Conservation (phyloP, 1,284 basidiomycete species). For the Sporisorium reilianum region DNA sequence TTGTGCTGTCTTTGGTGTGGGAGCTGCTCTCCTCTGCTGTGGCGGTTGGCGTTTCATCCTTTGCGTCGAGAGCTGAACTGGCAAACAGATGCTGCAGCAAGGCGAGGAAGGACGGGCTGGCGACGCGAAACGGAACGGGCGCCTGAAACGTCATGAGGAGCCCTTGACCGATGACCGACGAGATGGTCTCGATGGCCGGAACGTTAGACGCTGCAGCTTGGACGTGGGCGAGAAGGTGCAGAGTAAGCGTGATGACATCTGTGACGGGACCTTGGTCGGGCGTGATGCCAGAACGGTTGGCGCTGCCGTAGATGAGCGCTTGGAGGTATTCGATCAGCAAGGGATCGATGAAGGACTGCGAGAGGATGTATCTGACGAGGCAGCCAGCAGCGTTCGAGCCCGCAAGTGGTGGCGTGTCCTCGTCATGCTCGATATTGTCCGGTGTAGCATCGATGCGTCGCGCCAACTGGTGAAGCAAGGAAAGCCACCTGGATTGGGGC, state of each 20-base stretch:
- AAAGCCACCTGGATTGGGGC: slow-evolving; percentile 40
- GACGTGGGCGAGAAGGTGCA: slow-evolving; percentile 34
- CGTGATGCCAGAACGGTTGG: slow-evolving; percentile 27
- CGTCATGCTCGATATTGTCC: not conserved
- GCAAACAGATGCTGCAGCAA: slow-evolving; percentile 20
- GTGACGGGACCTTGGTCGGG: slow-evolving; percentile 45
- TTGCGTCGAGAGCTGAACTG: not conserved
- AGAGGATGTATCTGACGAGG: slow-evolving; percentile 26
- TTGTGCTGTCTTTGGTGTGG: slow-evolving; percentile 4
- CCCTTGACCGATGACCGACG: slow-evolving; percentile 45
- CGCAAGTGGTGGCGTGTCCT: slow-evolving; percentile 1
- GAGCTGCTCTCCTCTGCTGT: not conserved
- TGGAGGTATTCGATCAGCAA: slow-evolving; percentile 46
- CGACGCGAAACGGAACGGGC: slow-evolving; percentile 20
- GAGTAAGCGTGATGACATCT: slow-evolving; percentile 44
- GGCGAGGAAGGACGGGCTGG: slow-evolving; percentile 22
- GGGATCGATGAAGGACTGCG: slow-evolving; percentile 40
- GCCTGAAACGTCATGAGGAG: slow-evolving; percentile 41
- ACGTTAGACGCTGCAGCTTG: slow-evolving; percentile 18
- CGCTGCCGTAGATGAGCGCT: slow-evolving; percentile 40
- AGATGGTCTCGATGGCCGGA: slow-evolving; percentile 39
- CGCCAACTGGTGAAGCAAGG: slow-evolving; percentile 36
- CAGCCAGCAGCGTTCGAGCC: slow-evolving; percentile 25
- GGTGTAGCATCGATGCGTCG: slow-evolving; percentile 22
- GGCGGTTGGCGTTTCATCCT: no score